Evolutionary conservation across 441 rosid genomes (phyloP), one percentile per base, ranked within the genome.

Genomic region (Daphne laureola): DNA sequence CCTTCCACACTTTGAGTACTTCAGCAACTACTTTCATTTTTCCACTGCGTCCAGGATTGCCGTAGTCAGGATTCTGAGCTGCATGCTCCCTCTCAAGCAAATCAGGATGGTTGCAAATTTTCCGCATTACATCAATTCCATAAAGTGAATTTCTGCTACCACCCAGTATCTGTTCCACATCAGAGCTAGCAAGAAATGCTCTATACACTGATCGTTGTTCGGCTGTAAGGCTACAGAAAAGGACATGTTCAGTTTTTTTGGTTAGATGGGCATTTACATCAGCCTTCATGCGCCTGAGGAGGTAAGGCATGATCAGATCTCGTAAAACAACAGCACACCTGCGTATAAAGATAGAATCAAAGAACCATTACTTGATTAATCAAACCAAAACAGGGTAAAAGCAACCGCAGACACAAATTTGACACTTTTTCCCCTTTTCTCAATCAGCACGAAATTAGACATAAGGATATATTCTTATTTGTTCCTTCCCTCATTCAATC

Each of bases 51-150:
- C 76, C 83, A 44, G 85, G 90, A 64, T 92, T 92, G 44, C 98
- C 98, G 47, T 92, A 92, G 66, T 92, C 98, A 46, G 92, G 86
- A 59, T 80, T 73, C 60, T 73, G 68, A 61, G 57, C 69, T 51
- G 94, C 71, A 65, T 89, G 96, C 40, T 92, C 95, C 73, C 97
- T 83, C 77, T 89, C 98, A 21, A 92, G 96, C 54, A 92, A 84
- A 74, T 92, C 98, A 47, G 95, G 96, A 70, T 92, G 98, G 74
- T 92, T 92, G 73, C 98, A 92, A 65, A 92, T 89, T 78, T 92
- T 92, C 46, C 98, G 92, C 98, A 92, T 88, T 62, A 92, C 95
- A 84, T 92, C 98, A 38, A 92, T 88, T 62, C 98, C 98, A 70
- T 77, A 86, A 15, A 91, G 73, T 59, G 98, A 84, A 18, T 86